Percentiles rank a stretch among this genome's conserved stretches.
Evolutionary conservation across 208 protist genomes (phyloP).

Genomic region (Leishmania lainsoni): DNA sequence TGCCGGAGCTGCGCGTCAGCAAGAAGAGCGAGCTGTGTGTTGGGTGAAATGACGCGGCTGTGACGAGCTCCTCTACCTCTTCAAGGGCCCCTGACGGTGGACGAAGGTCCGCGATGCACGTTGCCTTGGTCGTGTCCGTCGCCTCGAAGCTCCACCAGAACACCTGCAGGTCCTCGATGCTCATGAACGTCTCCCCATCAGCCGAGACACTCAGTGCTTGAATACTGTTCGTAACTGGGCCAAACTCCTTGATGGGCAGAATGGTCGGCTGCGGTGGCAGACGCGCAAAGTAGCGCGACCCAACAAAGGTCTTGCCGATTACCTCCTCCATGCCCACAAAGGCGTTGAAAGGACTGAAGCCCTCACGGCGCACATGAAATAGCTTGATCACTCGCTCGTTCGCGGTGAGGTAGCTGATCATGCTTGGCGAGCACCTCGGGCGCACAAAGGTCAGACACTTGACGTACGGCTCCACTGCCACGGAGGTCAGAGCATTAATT

Average conservation of each 20-base stretch:
- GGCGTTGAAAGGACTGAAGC: constrained; percentile 70
- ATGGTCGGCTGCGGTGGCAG: constrained; percentile 58
- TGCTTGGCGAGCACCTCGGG: constrained; percentile 70
- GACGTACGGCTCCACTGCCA: constrained; percentile 72
- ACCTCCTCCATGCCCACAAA: constrained; percentile 77
- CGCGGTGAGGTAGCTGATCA: constrained; percentile 84
- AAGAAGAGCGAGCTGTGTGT: constrained; percentile 84
- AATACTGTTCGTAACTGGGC: constrained; percentile 68
- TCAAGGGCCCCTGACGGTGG: constrained; percentile 70
- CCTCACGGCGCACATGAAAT: constrained; percentile 82
- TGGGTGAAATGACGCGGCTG: constrained; percentile 78
- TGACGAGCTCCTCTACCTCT: constrained; percentile 84
- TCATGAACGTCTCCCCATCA: constrained; percentile 85
- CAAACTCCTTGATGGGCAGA: constrained; percentile 80
- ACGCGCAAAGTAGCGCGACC: constrained; percentile 72
- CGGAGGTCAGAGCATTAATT: constrained; percentile 86
- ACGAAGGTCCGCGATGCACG: constrained; percentile 73
- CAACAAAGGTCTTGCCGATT: constrained; percentile 47
- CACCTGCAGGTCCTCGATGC: constrained; percentile 86
- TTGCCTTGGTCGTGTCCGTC: constrained; percentile 62
- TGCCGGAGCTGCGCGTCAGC: constrained; percentile 79
- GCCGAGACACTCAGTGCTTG: constrained; percentile 76
- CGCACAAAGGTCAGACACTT: constrained; percentile 75
- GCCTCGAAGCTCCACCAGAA: constrained; percentile 90
- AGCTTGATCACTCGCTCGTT: constrained; percentile 89